Percentiles rank a stretch among this genome's conserved stretches.
These are phyloP conservation scores for Aspergillus puulaauensis DNA, from an alignment of 2,329 filamentous ascomycete species.

Conservation along the genomic window DNA sequence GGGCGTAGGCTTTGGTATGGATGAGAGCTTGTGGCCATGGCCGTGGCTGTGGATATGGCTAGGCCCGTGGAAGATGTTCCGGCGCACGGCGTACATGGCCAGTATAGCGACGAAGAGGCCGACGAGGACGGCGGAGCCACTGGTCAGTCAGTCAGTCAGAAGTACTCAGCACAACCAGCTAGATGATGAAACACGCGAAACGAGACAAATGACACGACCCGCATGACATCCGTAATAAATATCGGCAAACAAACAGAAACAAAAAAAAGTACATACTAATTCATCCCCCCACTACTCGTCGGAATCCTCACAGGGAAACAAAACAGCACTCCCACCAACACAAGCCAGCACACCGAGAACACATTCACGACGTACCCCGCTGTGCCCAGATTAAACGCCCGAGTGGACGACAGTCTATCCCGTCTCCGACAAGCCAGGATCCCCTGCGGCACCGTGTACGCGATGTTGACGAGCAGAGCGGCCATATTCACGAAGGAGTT, in stretches of 20 bases:
- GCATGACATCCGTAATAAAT: rapidly evolving
- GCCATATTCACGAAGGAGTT: conserved; percentile 38
- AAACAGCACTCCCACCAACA: conserved; percentile 1
- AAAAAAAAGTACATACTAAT: conserved; percentile 1
- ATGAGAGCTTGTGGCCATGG: neutral
- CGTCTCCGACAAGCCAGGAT: conserved; percentile 41
- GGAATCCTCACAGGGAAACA: neutral
- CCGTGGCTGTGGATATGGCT: neutral
- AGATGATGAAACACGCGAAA: neutral
- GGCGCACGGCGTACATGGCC: conserved; percentile 7
- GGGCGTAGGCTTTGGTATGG: too few relatives aligned
- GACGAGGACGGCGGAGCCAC: conserved; percentile 39
- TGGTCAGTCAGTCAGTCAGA: conserved; percentile 1
- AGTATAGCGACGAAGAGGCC: conserved; percentile 20
- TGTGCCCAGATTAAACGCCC: conserved; percentile 19
- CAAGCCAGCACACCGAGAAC: conserved; percentile 7
- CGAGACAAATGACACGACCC: neutral
- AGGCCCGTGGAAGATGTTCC: conserved; percentile 14
- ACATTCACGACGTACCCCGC: conserved; percentile 3
- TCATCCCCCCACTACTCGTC: neutral
- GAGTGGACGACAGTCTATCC: conserved; percentile 12
- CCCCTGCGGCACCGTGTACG: conserved; percentile 45
- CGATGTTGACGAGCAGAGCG: conserved; percentile 34
- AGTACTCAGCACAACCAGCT: neutral
- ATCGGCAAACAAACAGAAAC: neutral